These are phyloP conservation scores for Corinectria fuckeliana DNA, from an alignment of 2,329 filamentous ascomycete species.

Conservation along the genomic window DNA sequence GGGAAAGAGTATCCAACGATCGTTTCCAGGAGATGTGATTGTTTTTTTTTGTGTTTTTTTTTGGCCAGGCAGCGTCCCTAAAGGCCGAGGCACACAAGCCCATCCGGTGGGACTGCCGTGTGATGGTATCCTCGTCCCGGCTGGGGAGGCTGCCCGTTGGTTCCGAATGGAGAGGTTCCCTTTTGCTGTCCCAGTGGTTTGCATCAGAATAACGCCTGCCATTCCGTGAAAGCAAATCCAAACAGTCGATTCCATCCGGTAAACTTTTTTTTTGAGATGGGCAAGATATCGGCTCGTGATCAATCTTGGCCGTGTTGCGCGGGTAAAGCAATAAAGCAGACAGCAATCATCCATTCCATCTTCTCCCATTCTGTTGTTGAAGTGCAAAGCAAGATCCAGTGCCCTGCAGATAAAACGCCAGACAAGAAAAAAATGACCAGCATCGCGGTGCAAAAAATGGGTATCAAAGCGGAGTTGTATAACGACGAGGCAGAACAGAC, in stretches of 20 bases:
- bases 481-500: constrained; percentile 26
- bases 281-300: constrained; percentile 20
- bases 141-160: constrained; percentile 8
- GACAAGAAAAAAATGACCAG: constrained; percentile 30
- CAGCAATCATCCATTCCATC: constrained; percentile 27
- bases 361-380: constrained; percentile 24
- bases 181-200: constrained; percentile 30
- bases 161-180: constrained; percentile 29
- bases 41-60: constrained; percentile 13
- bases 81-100: constrained; percentile 21
- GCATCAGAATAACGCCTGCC: constrained; percentile 33
- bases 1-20: constrained; percentile 29
- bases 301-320: constrained; percentile 34
- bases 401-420: constrained; percentile 32
- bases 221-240: constrained; percentile 27
- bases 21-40: constrained; percentile 31
- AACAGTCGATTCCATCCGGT: constrained; percentile 31
- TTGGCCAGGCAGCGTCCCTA: background rate
- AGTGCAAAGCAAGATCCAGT: constrained; percentile 25
- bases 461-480: constrained; percentile 37
- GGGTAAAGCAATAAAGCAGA: constrained; percentile 31
- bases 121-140: constrained; percentile 4
- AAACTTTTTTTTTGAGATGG: constrained; percentile 29
- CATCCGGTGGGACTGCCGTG: constrained; percentile 23
- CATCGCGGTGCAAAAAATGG: constrained; percentile 22